Evolutionary conservation across 495 filamentous ascomycete genomes (phyloP).

Genomic region (Podospora conica): DNA sequence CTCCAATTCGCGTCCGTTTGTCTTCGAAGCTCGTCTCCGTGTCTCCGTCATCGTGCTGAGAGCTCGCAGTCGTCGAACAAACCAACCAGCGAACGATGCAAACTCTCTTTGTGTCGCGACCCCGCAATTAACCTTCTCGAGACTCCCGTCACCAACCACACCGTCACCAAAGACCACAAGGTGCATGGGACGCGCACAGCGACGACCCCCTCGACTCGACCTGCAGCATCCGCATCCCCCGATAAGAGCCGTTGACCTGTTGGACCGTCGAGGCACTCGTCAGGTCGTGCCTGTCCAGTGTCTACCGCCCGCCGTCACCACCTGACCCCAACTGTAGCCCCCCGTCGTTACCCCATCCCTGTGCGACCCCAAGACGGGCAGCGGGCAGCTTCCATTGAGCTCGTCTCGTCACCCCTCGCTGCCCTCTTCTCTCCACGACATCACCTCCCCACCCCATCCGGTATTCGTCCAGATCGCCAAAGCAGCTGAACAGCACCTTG

Average conservation of each 20-base stretch:
- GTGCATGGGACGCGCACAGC: not conserved
- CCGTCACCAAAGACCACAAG: constrained; percentile 14
- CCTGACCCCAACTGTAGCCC: constrained; percentile 12
- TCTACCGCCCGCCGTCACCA: not conserved
- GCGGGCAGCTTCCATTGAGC: not conserved
- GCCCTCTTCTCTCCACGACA: not conserved
- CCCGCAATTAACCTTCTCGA: constrained; percentile 30
- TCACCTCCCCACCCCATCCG: not conserved
- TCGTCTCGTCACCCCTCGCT: not conserved
- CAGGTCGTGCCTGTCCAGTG: not conserved
- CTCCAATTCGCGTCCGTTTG: not conserved
- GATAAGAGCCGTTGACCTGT: not conserved
- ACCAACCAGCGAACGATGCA: constrained; percentile 23
- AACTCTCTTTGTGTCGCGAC: constrained; percentile 28
- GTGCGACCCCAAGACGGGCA: not conserved
- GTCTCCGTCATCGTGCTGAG: constrained; percentile 21
- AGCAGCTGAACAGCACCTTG: not conserved
- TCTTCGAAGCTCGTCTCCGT: constrained; percentile 3
- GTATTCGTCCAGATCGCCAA: not conserved
- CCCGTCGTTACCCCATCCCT: not conserved
- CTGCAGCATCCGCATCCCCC: not conserved
- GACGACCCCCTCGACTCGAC: not conserved
- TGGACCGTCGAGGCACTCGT: not conserved
- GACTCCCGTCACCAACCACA: constrained; percentile 10
- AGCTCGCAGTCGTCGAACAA: constrained; percentile 2